phyloP scores from a whole-genome alignment of 2,329 filamentous ascomycete species.

The Neurospora sp. region DNA sequence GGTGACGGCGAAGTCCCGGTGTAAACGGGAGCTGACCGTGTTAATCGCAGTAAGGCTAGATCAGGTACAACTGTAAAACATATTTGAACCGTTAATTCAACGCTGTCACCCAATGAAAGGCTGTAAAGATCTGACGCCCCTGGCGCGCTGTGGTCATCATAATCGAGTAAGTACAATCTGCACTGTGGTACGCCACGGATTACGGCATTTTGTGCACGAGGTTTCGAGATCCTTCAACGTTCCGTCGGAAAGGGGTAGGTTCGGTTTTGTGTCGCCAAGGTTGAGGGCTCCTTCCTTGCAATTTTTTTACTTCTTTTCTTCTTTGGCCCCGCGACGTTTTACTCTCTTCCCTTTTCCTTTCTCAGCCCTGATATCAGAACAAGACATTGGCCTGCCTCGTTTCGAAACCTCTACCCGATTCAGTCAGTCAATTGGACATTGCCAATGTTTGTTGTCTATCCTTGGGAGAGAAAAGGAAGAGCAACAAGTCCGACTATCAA shows the following conservation, averaged over 20 bases:
- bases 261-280: neutral
- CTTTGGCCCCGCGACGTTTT: neutral
- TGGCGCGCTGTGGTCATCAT: neutral
- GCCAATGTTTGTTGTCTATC: neutral
- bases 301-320: neutral
- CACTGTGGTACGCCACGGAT: neutral
- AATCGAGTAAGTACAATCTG: neutral
- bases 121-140: neutral
- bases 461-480: neutral
- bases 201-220: neutral
- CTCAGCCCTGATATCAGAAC: neutral
- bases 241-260: neutral
- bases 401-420: neutral
- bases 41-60: neutral
- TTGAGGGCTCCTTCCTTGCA: neutral
- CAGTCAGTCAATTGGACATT: neutral
- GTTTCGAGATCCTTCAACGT: neutral
- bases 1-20: no score
- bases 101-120: neutral
- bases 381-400: neutral
- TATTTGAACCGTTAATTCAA: neutral
- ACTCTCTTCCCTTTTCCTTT: neutral
- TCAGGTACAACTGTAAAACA: neutral
- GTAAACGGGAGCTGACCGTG: neutral
- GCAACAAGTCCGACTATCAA: neutral